A percentile compares a stretch with the other conserved stretches of the same genome.
These are phyloP conservation scores for Wickerhamia fluorescens DNA, from an alignment of 805 yeast genomes.

Conservation along the genomic window DNA sequence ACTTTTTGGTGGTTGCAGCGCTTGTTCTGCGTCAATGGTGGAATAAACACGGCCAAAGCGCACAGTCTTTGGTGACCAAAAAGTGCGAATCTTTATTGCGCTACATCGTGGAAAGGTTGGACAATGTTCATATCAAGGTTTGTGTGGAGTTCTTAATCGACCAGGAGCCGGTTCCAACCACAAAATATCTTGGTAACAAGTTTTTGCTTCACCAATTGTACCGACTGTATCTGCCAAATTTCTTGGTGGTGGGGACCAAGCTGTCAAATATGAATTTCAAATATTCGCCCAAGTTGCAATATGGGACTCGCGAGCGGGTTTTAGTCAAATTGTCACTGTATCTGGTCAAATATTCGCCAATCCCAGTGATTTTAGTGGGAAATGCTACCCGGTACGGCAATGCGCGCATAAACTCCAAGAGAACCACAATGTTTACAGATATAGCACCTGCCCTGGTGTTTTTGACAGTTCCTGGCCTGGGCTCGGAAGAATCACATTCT, in stretches of 20 bases:
- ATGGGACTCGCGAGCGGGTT: slow-evolving; percentile 16
- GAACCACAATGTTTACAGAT: too few species aligned
- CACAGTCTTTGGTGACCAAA: slow-evolving; percentile 12
- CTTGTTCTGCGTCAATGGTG: slow-evolving; percentile 22
- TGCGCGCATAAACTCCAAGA: too few species aligned
- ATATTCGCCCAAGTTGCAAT: slow-evolving; percentile 27
- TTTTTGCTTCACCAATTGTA: slow-evolving; percentile 30
- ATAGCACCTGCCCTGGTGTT: too few species aligned
- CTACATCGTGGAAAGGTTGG: slow-evolving; percentile 12
- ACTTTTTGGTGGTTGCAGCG: slow-evolving; percentile 30
- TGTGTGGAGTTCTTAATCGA: slow-evolving; percentile 34
- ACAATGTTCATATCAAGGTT: slow-evolving; percentile 26
- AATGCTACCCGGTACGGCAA: slow-evolving; percentile 10
- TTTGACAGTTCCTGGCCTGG: too few species aligned
- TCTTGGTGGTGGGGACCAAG: slow-evolving; percentile 31
- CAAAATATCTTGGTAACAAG: slow-evolving; percentile 18
- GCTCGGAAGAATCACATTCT: too few species aligned
- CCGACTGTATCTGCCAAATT: slow-evolving; percentile 35
- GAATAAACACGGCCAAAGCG: slow-evolving; percentile 7
- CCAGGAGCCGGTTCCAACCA: slow-evolving; percentile 2
- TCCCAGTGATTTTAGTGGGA: slow-evolving; percentile 34
- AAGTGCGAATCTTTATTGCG: slow-evolving; percentile 16
- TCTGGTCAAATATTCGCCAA: slow-evolving; percentile 30
- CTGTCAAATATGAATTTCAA: slow-evolving; percentile 36
- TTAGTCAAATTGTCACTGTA: slow-evolving; percentile 32